phyloP scores from a whole-genome alignment of 192 early-diverging fungal species.

The Linnemannia elongata region DNA sequence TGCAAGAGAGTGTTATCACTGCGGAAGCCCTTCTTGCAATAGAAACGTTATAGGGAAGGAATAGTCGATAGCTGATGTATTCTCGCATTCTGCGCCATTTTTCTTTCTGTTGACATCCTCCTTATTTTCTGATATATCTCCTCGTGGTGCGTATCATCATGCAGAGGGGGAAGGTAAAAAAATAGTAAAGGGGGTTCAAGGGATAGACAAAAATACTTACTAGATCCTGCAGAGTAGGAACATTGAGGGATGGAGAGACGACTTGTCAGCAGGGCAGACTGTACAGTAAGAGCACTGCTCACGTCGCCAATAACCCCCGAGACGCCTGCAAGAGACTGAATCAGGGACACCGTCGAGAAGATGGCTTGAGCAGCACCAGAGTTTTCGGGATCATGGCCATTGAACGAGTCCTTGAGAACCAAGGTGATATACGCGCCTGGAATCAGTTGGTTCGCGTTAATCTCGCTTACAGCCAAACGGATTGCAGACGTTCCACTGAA shows the following conservation, averaged over 20 bases:
- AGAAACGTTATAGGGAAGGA: no score
- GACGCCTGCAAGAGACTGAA: slow-evolving; percentile 60
- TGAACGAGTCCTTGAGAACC: slow-evolving; percentile 65
- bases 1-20: no score
- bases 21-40: no score
- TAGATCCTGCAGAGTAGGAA: slow-evolving; percentile 64
- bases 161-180: background rate
- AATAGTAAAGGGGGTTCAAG: background rate
- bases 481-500: slow-evolving; percentile 65
- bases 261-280: slow-evolving; percentile 63
- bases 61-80: background rate
- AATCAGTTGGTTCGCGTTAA: slow-evolving; percentile 60
- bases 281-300: slow-evolving; percentile 60
- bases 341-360: slow-evolving; percentile 61
- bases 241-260: slow-evolving; percentile 65
- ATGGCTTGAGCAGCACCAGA: slow-evolving; percentile 63
- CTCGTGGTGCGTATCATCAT: background rate
- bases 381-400: slow-evolving; percentile 55
- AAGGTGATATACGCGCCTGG: slow-evolving; percentile 63
- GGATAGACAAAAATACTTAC: slow-evolving; percentile 31
- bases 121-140: background rate
- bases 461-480: slow-evolving; percentile 63
- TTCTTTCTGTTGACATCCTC: no score
- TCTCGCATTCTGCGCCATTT: background rate
- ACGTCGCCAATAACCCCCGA: slow-evolving; percentile 69